Conservation (phyloP, 1,139 yeast species). For the Geotrichum carabidarum region DNA sequence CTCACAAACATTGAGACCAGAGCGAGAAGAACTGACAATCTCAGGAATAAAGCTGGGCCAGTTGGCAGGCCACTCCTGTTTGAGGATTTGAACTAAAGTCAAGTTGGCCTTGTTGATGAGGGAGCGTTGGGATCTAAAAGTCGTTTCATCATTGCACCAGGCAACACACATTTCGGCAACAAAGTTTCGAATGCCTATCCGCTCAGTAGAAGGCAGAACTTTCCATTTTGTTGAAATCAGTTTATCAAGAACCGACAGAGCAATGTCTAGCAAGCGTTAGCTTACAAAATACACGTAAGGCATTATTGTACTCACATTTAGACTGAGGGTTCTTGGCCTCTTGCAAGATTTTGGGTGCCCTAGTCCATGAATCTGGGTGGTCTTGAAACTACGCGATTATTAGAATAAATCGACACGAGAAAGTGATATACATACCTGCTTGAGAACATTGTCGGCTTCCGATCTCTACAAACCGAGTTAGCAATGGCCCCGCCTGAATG, state of each 20-base stretch:
- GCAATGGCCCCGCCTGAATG: background rate
- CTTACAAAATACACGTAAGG: background rate
- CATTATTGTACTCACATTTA: slow-evolving; percentile 46
- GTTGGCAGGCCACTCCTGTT: slow-evolving; percentile 98
- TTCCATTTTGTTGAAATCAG: slow-evolving; percentile 92
- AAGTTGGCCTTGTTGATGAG: slow-evolving; percentile 89
- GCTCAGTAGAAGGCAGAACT: slow-evolving; percentile 80
- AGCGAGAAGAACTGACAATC: slow-evolving; percentile 74
- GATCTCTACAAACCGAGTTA: slow-evolving; percentile 45
- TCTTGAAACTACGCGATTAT: slow-evolving; percentile 59
- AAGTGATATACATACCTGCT: slow-evolving; percentile 41
- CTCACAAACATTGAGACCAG: slow-evolving; percentile 90
- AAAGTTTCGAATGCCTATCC: slow-evolving; percentile 80
- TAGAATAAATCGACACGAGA: background rate
- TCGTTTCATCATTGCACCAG: slow-evolving; percentile 79
- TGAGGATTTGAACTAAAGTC: slow-evolving; percentile 85
- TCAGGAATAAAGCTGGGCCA: slow-evolving; percentile 98
- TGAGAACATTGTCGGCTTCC: slow-evolving; percentile 75
- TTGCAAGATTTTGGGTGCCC: slow-evolving; percentile 84
- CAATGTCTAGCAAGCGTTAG: slow-evolving; percentile 45
- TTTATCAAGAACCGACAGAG: slow-evolving; percentile 81
- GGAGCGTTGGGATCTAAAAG: slow-evolving; percentile 69
- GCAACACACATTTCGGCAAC: slow-evolving; percentile 90
- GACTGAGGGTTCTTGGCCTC: slow-evolving; percentile 75
- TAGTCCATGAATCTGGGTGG: slow-evolving; percentile 93